These are phyloP conservation scores for Ogataea henricii DNA, from an alignment of 805 yeast genomes.

Conservation along the genomic window DNA sequence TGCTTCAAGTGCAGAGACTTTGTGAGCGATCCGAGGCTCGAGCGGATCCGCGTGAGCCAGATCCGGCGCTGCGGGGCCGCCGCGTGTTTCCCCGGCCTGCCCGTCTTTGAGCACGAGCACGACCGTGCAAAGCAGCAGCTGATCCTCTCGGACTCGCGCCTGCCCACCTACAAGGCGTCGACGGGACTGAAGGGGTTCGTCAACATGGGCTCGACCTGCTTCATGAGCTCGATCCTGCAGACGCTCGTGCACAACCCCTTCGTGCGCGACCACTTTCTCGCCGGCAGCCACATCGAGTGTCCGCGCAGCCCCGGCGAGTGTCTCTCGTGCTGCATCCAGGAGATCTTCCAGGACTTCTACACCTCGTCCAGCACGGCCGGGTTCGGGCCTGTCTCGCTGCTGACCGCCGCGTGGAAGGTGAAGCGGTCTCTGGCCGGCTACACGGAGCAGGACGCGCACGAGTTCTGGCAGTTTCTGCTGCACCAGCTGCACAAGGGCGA, in stretches of 20 bases:
- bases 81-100: slow-evolving; percentile 33
- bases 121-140: slow-evolving; percentile 27
- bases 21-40: slow-evolving; percentile 61
- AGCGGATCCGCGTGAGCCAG: slow-evolving; percentile 45
- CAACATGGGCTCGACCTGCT: slow-evolving; percentile 96
- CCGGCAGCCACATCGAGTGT: slow-evolving; percentile 70
- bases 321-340: slow-evolving; percentile 83
- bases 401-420: slow-evolving; percentile 86
- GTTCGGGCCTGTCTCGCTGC: slow-evolving; percentile 76
- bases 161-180: slow-evolving; percentile 56
- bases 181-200: slow-evolving; percentile 87
- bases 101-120: slow-evolving; percentile 32
- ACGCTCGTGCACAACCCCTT: slow-evolving; percentile 88
- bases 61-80: slow-evolving; percentile 24
- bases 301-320: slow-evolving; percentile 49
- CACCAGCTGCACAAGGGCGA: slow-evolving; percentile 74
- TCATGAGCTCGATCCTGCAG: slow-evolving; percentile 92
- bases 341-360: slow-evolving; percentile 73
- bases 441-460: slow-evolving; percentile 98
- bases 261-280: slow-evolving; percentile 72
- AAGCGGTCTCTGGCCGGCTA: slow-evolving; percentile 89
- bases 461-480: slow-evolving; percentile 88
- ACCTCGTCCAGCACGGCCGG: slow-evolving; percentile 64
- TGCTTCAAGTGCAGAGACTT: slow-evolving; percentile 81
- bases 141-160: slow-evolving; percentile 36